Percentiles rank a stretch among this genome's conserved stretches.
Evolutionary conservation across 768 basidiomycete genomes (phyloP).

Genomic region (Rossbeevera mucosa): DNA sequence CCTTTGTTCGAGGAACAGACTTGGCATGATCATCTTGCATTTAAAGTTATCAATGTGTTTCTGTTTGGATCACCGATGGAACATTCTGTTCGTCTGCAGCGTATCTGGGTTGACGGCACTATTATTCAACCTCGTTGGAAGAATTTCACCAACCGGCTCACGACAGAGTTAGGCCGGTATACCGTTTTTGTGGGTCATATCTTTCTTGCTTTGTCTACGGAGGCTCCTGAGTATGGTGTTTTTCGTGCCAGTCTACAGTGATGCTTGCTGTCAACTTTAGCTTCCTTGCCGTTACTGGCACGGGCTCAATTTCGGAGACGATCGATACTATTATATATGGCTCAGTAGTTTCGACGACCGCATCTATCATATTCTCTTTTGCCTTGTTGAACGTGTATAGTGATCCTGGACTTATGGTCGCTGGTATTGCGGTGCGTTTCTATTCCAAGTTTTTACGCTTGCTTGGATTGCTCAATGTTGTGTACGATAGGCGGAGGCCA

Average conservation of each 20-base stretch:
- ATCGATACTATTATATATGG: slow-evolving; percentile 12
- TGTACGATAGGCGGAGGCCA: not conserved
- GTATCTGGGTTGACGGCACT: slow-evolving; percentile 9
- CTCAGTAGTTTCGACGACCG: slow-evolving; percentile 9
- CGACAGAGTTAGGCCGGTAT: slow-evolving; percentile 6
- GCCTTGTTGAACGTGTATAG: slow-evolving; percentile 10
- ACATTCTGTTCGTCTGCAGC: slow-evolving; percentile 12
- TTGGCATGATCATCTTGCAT: not conserved
- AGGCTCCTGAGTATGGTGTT: not conserved
- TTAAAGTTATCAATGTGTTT: not conserved
- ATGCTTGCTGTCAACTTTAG: slow-evolving; percentile 16
- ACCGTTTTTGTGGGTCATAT: slow-evolving; percentile 12
- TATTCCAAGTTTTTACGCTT: no score
- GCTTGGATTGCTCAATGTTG: not conserved
- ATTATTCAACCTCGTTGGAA: slow-evolving; percentile 15
- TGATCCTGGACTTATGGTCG: slow-evolving; percentile 3
- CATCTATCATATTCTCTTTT: slow-evolving; percentile 13
- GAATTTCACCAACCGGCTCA: slow-evolving; percentile 5
- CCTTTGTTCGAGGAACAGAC: slow-evolving; percentile 1
- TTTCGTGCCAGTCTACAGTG: slow-evolving; percentile 9
- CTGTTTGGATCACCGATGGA: slow-evolving; percentile 6
- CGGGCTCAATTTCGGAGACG: not conserved
- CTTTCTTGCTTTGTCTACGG: not conserved
- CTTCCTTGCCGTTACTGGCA: slow-evolving; percentile 7
- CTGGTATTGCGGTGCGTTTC: slow-evolving; percentile 6